Base-by-base conservation (phyloP, 140 eudicot genomes). In the Cichorium intybus region DNA sequence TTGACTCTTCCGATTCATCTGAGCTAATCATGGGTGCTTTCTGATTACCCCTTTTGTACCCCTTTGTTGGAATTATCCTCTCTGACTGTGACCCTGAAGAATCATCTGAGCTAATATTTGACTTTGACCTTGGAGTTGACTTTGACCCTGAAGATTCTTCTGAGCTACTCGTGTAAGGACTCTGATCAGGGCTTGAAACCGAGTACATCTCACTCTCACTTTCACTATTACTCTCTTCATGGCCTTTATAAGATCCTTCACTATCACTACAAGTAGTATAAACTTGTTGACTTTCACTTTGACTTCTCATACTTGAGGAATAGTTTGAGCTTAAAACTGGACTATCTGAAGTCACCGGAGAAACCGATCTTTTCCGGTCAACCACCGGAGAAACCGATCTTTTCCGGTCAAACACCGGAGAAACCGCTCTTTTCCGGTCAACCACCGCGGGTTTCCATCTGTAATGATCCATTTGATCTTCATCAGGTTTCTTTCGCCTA, bases 271-370 rank as follows among this genome's bases (percentile, higher is more conserved):
- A 10, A 70, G 69, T 54, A 29, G 58, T 70, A 62, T 73, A 77
- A 49, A 10, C 75, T 72, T 65, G 62, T 48, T 74, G 74, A 57
- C 66, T 71, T 51, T 56, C 48, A 31, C 60, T 65, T 18, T 48
- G 58, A 49, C 76, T 56, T 68, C 71, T 56, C 70, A 52, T 62
- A 56, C 69, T 64, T 45, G 82, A 77, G 56, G 84, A 68, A 43
- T 61, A 39, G 22, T 57, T 16, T 56, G 64, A 49, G 63, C 69
- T 60, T 34, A 72, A 74, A 76, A 60, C 72, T 60, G 71, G 47
- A 34, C 75, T 62, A 20, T 70, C 78, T 35, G 88, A 73, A 45
- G 66, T 45, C 43, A 45, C 50, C 59, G 68, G 48, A 43, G 49
- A 43, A 14, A 43, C 8, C 20, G 18, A 3, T 43, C 49, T 43